Conservation (phyloP, 129 eudicot species). For the Kitagawia praeruptora region DNA sequence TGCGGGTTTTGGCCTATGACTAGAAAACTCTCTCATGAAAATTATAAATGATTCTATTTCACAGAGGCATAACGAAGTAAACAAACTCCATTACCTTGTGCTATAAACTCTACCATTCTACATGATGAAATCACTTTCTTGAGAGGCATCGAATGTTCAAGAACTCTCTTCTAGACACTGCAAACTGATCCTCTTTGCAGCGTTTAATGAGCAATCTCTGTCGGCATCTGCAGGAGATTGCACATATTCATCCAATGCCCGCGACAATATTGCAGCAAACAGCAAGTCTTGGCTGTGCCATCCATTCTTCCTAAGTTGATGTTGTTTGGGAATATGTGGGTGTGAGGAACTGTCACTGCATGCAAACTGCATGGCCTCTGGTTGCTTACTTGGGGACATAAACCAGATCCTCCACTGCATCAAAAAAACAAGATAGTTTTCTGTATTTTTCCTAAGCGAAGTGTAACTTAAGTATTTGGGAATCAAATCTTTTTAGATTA, state of each 20-base stretch:
- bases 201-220: constrained; percentile 23
- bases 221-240: background rate
- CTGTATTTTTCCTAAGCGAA: too few species aligned
- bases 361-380: constrained; percentile 83
- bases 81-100: too few species aligned
- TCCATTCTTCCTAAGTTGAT: constrained; percentile 47
- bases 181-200: constrained; percentile 15
- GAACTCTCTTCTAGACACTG: constrained; percentile 20
- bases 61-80: too few species aligned
- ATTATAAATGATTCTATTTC: too few species aligned
- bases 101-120: too few species aligned
- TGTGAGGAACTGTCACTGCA: constrained; percentile 86
- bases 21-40: background rate
- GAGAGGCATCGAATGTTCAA: background rate
- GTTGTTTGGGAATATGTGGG: constrained; percentile 44
- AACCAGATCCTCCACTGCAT: constrained; percentile 81
- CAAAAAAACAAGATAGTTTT: too few species aligned
- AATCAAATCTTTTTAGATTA: background rate
- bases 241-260: too few species aligned
- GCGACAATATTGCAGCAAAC: too few species aligned
- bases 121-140: too few species aligned
- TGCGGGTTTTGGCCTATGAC: background rate
- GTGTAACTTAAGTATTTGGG: too few species aligned
- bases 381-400: constrained; percentile 58
- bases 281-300: constrained; percentile 39